Evolutionary conservation across 805 yeast genomes (phyloP).

Genomic region (Zygosaccharomyces bailii): DNA sequence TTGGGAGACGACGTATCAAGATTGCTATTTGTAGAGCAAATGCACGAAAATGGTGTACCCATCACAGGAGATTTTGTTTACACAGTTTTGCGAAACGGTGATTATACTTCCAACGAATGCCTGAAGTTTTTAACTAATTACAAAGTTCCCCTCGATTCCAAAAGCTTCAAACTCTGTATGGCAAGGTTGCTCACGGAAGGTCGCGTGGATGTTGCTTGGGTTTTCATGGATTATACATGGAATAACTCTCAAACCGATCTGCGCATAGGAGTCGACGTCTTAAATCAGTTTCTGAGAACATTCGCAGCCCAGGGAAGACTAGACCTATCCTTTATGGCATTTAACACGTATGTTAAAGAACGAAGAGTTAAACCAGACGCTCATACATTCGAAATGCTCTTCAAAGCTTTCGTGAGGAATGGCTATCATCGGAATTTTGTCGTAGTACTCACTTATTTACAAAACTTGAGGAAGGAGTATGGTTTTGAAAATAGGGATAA

Average conservation of each 20-base stretch:
- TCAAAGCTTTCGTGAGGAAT: constrained; percentile 36
- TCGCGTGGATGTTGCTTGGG: constrained; percentile 33
- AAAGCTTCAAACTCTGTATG: constrained; percentile 28
- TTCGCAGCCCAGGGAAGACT: constrained; percentile 37
- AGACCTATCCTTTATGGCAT: constrained; percentile 36
- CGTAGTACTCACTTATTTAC: constrained; percentile 27
- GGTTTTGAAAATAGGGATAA: constrained; percentile 17
- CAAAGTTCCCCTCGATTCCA: constrained; percentile 27
- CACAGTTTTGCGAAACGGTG: constrained; percentile 25
- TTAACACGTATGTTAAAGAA: constrained; percentile 32
- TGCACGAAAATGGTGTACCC: constrained; percentile 35
- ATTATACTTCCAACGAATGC: constrained; percentile 19
- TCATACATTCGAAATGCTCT: constrained; percentile 35
- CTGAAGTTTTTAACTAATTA: constrained; percentile 26
- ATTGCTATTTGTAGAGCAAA: constrained; percentile 31
- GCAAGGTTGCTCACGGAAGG: constrained; percentile 28
- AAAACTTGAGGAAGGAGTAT: constrained; percentile 11
- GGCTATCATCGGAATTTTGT: constrained; percentile 34
- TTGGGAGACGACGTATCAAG: constrained; percentile 37
- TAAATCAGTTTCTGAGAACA: constrained; percentile 34
- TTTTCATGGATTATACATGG: constrained; percentile 23
- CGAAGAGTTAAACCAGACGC: constrained; percentile 33
- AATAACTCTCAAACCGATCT: constrained; percentile 11
- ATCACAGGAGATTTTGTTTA: constrained; percentile 30
- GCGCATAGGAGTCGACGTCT: constrained; percentile 16